Evolutionary conservation across 768 basidiomycete genomes (phyloP).

Genomic region (Pleurotus djamor): DNA sequence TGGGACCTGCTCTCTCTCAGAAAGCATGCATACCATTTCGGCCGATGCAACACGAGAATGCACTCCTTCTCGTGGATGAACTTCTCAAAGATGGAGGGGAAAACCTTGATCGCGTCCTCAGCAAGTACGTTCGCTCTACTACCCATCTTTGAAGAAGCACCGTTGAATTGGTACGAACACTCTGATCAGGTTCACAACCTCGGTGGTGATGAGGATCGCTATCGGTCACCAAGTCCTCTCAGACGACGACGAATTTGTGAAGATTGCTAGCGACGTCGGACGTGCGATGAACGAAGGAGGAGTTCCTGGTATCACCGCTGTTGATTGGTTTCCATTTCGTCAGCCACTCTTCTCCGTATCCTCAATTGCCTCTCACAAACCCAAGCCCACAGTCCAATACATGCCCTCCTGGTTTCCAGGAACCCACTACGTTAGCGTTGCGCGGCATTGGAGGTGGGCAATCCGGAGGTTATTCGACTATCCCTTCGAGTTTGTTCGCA

Average conservation of each 20-base stretch:
- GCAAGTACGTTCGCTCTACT: conserved; percentile 16
- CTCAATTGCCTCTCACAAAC: not conserved
- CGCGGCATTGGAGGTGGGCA: not conserved
- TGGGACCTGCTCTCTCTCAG: conserved; percentile 11
- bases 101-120: conserved; percentile 17
- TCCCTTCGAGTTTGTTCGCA: not conserved
- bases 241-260: conserved; percentile 13
- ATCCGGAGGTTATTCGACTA: not conserved
- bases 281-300: conserved; percentile 7
- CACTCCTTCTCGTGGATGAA: conserved; percentile 13
- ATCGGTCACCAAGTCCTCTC: conserved; percentile 14
- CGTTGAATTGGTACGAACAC: not conserved
- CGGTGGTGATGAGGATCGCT: conserved; percentile 12
- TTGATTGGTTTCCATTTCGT: conserved; percentile 17
- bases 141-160: not conserved
- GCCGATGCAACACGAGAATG: conserved; percentile 11
- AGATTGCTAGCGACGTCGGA: conserved; percentile 7
- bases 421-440: not conserved
- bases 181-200: conserved; percentile 9
- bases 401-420: conserved; percentile 6
- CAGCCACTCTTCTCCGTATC: not conserved
- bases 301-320: conserved; percentile 10
- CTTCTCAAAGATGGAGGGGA: conserved; percentile 11
- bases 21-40: conserved; percentile 3
- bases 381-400: not conserved